Conservation (phyloP, 495 filamentous ascomycete species). For the Aspergillus coremiiformis region DNA sequence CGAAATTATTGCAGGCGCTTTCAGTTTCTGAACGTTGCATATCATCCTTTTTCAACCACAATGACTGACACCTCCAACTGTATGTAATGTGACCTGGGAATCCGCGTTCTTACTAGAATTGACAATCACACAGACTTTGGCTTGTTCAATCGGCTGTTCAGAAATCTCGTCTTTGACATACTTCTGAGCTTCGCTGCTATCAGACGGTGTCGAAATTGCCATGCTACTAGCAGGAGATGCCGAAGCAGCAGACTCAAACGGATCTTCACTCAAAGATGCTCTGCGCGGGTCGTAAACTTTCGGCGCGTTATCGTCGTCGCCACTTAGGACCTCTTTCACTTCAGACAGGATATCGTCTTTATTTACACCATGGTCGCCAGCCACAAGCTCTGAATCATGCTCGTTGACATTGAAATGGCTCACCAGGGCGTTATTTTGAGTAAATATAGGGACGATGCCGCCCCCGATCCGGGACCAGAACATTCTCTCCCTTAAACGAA, state of each 20-base stretch:
- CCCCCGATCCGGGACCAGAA: constrained; percentile 92
- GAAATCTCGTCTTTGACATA: background rate
- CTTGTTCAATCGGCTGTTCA: background rate
- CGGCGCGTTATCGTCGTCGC: background rate
- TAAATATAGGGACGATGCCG: constrained; percentile 67
- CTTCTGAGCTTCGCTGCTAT: background rate
- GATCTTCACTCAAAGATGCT: constrained; percentile 7
- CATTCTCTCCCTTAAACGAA: constrained; percentile 83
- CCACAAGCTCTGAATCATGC: background rate
- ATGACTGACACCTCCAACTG: background rate
- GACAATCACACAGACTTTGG: background rate
- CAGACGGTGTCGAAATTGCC: constrained; percentile 1
- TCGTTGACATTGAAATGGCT: background rate
- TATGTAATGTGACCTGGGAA: background rate
- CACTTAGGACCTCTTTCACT: background rate
- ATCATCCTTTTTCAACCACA: background rate
- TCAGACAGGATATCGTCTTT: background rate
- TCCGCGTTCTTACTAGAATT: background rate
- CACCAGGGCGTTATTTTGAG: constrained; percentile 14
- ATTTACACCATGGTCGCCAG: background rate
- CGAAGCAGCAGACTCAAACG: constrained; percentile 10
- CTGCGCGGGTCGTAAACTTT: background rate
- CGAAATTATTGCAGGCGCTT: background rate
- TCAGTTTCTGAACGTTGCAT: background rate
- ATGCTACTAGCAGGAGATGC: constrained; percentile 6